phyloP scores from a whole-genome alignment of 371 early-diverging fungal genomes.

The Apophysomyces sp. region DNA sequence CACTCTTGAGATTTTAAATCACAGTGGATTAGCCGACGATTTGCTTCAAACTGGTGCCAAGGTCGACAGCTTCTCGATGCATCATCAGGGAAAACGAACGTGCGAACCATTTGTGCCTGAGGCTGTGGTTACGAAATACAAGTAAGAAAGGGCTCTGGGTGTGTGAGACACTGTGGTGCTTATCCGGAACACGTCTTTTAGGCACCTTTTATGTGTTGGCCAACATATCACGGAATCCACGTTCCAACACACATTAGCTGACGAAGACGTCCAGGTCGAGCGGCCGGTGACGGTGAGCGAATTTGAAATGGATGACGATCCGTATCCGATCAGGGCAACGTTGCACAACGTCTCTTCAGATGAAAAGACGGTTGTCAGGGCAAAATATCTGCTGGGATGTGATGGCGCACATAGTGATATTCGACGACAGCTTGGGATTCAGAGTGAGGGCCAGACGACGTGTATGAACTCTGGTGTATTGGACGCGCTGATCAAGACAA shows the following conservation, averaged over 20 bases:
- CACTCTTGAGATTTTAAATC: conserved; percentile 38
- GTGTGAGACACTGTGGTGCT: background rate
- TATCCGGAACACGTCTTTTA: background rate
- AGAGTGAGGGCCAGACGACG: conserved; percentile 38
- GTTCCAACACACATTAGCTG: conserved; percentile 29
- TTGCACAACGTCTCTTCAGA: conserved; percentile 15
- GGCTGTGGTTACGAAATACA: conserved; percentile 39
- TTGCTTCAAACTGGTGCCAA: conserved; percentile 41
- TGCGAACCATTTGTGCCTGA: conserved; percentile 47
- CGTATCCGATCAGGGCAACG: conserved; percentile 31
- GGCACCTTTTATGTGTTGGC: conserved; percentile 45
- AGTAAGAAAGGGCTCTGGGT: conserved; percentile 20
- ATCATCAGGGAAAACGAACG: conserved; percentile 31
- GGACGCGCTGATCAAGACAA: conserved; percentile 46
- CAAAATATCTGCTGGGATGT: conserved; percentile 41
- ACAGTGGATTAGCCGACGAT: conserved; percentile 28
- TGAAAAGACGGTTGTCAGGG: conserved; percentile 1
- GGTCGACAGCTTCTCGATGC: conserved; percentile 34
- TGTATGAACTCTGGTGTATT: conserved; percentile 44
- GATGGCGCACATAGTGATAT: conserved; percentile 51
- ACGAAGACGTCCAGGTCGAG: conserved; percentile 40
- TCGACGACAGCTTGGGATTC: conserved; percentile 33
- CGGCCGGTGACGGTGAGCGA: conserved; percentile 37
- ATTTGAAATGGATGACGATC: conserved; percentile 8
- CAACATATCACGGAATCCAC: conserved; percentile 48